Evolutionary conservation across 768 basidiomycete genomes (phyloP).

Genomic region (Lactifluus subvellereus): DNA sequence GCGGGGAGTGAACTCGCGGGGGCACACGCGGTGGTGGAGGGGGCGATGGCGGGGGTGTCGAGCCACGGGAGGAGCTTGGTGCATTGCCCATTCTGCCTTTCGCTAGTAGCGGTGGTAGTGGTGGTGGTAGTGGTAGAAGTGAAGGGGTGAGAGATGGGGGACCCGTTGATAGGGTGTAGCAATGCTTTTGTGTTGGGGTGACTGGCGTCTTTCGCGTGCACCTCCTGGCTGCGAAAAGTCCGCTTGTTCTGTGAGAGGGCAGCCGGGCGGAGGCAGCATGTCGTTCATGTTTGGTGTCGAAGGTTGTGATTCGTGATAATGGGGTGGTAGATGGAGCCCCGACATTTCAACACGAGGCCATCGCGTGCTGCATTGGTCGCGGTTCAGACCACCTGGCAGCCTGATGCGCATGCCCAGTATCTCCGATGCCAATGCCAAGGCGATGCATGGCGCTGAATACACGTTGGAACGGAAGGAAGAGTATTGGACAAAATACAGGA

Average conservation of each 20-base stretch:
- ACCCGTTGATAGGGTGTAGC: background rate
- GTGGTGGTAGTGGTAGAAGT: background rate
- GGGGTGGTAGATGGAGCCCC: conserved; percentile 3
- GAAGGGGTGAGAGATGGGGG: conserved; percentile 2
- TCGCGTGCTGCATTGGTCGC: conserved; percentile 16
- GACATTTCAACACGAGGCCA: conserved; percentile 14
- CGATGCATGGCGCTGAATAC: background rate
- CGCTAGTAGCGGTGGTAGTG: background rate
- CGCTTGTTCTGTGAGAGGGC: conserved; percentile 13
- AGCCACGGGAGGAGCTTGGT: conserved; percentile 14
- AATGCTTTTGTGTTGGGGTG: conserved; percentile 15
- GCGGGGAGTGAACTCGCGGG: conserved; percentile 12
- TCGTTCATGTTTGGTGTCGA: conserved; percentile 11
- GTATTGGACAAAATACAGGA: background rate
- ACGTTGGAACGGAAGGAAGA: conserved; percentile 1
- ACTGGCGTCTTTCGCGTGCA: conserved; percentile 14
- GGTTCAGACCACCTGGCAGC: background rate
- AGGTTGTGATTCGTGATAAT: conserved; percentile 18
- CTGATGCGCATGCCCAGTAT: conserved; percentile 11
- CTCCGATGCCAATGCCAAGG: background rate
- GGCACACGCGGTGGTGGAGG: conserved; percentile 16
- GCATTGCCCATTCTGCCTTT: conserved; percentile 19
- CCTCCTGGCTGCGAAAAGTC: conserved; percentile 7
- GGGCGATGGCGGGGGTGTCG: conserved; percentile 18
- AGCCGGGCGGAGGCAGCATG: conserved; percentile 21